Base-by-base conservation (phyloP, 495 filamentous ascomycete species). In the Jackrogersella minutella region DNA sequence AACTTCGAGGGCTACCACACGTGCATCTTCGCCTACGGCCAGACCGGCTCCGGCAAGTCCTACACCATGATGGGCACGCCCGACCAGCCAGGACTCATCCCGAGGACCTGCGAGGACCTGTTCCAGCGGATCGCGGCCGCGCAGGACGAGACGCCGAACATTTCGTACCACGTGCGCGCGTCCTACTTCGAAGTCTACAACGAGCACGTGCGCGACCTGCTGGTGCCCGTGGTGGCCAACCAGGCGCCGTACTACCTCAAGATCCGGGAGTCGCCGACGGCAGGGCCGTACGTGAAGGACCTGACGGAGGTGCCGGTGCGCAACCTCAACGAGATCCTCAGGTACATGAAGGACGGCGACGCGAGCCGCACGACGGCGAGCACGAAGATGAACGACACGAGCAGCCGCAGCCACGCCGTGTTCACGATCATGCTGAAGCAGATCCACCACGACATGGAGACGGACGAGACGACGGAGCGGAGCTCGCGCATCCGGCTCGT, bases 141-240 rank as follows among this genome's bases (percentile, higher is more conserved):
- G 36, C 84, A 90, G 34, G 74, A 82, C 46, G 83, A 84, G 51
- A 88, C 88, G 5, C 90, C 93, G 13, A 93, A 93, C 73, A 91
- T 97, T 75, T 95, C 89, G 61, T 99, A 97, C 82, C 93, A 92
- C 68, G 95, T 99, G 50, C 91, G 93, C 58, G 95, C 97, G 30
- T 97, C 93, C 3, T 99, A 99, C 79, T 98, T 98, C 66, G 95
- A 99, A 77, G 93, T 99, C 64, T 98, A 99, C 83, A 99, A 99
- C 76, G 95, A 99, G 77, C 95, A 99, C 78, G 96, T 98, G 30
- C 90, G 95, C 52, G 95, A 99, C 75, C 84, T 99, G 1, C 85
- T 99, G 41, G 91, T 93, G 1, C 91, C 93, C 37, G 80, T 85
- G n/a, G 76, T 84, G 17, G 79, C 81, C 28, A 88, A 84, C 54